Conservation (phyloP, 2,329 filamentous ascomycete species). For the Alternaria ventricosa region DNA sequence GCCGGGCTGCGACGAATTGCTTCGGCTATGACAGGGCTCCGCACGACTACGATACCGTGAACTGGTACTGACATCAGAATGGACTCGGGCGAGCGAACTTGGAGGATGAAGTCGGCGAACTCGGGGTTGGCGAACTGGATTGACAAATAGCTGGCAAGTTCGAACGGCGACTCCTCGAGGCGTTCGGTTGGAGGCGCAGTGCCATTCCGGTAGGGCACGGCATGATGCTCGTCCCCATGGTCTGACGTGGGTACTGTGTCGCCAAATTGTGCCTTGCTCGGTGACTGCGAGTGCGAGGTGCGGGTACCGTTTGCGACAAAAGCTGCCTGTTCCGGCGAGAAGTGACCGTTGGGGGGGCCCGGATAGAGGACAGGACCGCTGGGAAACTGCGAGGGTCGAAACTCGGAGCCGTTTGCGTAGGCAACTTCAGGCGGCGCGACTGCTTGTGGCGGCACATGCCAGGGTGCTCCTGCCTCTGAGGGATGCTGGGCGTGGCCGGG, state of each 20-base stretch:
- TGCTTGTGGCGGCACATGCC: constrained; percentile 39
- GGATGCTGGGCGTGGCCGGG: constrained; percentile 45
- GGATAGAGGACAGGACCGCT: constrained; percentile 23
- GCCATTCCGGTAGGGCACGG: constrained; percentile 27
- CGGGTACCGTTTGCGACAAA: constrained; percentile 32
- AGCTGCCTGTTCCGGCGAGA: constrained; percentile 24
- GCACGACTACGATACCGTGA: constrained; percentile 44
- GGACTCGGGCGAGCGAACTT: constrained; percentile 39
- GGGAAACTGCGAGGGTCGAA: constrained; percentile 26
- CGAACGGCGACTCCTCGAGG: constrained; percentile 35
- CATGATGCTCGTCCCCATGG: constrained; percentile 27
- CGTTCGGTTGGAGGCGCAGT: constrained; percentile 16
- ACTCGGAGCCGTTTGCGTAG: constrained; percentile 34
- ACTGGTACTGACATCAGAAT: constrained; percentile 42
- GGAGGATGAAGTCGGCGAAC: constrained; percentile 47
- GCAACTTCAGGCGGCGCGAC: constrained; percentile 35
- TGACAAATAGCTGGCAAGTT: constrained; percentile 42
- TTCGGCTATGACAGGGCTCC: constrained; percentile 44
- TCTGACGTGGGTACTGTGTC: constrained; percentile 30
- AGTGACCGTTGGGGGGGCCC: constrained; percentile 24
- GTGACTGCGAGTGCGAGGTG: constrained; percentile 43
- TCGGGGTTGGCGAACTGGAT: constrained; percentile 44
- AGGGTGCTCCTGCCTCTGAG: constrained; percentile 41
- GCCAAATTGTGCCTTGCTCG: constrained; percentile 38
- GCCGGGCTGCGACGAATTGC: constrained; percentile 32